Conservation (phyloP, 2,329 filamentous ascomycete genomes). For the Nothomitra cinnamomea region DNA sequence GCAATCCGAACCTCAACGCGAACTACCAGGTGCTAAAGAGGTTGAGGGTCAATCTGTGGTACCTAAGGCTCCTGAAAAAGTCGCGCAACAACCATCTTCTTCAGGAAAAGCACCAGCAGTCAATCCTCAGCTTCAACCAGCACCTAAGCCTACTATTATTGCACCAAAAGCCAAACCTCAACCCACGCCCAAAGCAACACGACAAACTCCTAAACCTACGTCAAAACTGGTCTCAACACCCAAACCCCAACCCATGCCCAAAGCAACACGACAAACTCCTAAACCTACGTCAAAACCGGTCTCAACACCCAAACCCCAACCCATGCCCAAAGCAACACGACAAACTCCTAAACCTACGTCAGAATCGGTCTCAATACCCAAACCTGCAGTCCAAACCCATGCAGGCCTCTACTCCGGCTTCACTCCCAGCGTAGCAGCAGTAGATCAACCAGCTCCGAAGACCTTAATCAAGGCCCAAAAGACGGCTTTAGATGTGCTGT, state of each 20-base stretch:
- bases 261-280: too few species aligned
- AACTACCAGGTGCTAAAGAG: too few species aligned
- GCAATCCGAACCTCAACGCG: too few species aligned
- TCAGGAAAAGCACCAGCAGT: neutral
- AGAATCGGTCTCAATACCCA: neutral
- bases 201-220: neutral
- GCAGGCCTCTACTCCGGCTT: neutral
- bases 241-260: too few species aligned
- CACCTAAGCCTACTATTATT: too few species aligned
- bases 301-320: neutral
- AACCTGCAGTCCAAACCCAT: neutral
- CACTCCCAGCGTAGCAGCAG: neutral
- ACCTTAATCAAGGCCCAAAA: neutral
- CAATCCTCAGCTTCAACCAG: neutral
- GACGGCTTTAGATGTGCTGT: neutral
- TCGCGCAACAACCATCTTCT: neutral
- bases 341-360: neutral
- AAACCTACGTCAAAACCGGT: neutral
- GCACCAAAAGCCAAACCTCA: too few species aligned
- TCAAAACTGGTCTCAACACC: too few species aligned
- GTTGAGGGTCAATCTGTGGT: too few species aligned
- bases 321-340: neutral
- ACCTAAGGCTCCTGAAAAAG: too few species aligned
- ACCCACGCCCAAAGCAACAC: too few species aligned
- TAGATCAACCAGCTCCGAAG: neutral